These are phyloP conservation scores for Venturia pyrina DNA, from an alignment of 2,329 filamentous ascomycete species.

Conservation along the genomic window DNA sequence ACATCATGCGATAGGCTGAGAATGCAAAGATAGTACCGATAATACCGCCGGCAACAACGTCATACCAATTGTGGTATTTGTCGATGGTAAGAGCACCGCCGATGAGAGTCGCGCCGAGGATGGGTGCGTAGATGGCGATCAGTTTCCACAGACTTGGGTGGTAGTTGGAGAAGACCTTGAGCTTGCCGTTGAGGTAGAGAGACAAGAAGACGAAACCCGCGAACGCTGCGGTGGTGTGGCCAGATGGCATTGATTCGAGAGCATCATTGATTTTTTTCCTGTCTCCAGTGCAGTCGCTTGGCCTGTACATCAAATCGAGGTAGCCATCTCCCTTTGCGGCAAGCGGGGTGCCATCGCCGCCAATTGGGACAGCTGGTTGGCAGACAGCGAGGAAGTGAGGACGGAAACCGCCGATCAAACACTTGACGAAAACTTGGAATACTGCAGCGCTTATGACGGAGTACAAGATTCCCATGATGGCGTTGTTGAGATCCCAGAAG, in stretches of 20 bases:
- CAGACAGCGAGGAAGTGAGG: constrained; percentile 42
- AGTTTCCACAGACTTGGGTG: constrained; percentile 68
- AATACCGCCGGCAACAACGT: constrained; percentile 54
- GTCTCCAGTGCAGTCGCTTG: constrained; percentile 56
- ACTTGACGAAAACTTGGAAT: constrained; percentile 24
- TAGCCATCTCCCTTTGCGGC: not conserved
- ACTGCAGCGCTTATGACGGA: constrained; percentile 23
- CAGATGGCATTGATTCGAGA: constrained; percentile 62
- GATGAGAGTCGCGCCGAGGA: constrained; percentile 59
- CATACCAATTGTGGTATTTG: constrained; percentile 52
- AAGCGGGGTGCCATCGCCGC: not conserved
- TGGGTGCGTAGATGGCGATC: constrained; percentile 51
- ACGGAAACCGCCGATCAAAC: constrained; percentile 24
- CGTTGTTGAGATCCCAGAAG: constrained; percentile 54
- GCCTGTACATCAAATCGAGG: not conserved
- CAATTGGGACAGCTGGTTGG: constrained; percentile 43
- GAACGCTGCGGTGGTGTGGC: constrained; percentile 65
- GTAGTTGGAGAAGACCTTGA: constrained; percentile 65
- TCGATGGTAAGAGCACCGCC: constrained; percentile 61
- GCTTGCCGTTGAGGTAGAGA: constrained; percentile 67
- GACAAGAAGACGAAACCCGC: constrained; percentile 61
- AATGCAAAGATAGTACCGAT: constrained; percentile 59
- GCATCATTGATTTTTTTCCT: constrained; percentile 45
- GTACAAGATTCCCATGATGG: constrained; percentile 58
- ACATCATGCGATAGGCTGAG: constrained; percentile 56